Evolutionary conservation across 2,329 filamentous ascomycete genomes (phyloP), one percentile per base, ranked within the genome.

Genomic region (Colletotrichum phormii): DNA sequence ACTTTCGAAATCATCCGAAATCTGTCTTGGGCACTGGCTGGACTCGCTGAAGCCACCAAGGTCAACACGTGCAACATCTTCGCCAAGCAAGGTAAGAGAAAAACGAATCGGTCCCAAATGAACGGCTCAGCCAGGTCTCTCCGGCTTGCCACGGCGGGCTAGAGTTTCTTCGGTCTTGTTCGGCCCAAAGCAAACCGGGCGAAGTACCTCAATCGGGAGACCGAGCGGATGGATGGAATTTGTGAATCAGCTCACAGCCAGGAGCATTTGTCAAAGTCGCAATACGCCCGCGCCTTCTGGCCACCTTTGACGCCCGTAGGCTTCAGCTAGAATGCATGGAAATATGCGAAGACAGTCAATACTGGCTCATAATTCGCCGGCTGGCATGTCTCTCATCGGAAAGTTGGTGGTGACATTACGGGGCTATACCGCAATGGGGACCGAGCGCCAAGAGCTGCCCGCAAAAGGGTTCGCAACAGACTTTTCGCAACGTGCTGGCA

Each of bases 401-500:
- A 42, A 49, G 29, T 53, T 62, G 65, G 24, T 31, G 57, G 26
- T 22, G 33, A 37, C 9, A 31, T n/a, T 46, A 62, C 37, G 58
- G 69, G 69, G 53, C 66, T 72, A 57, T 72, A 60, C 70, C 66
- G 24, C 26, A 64, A 57, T 22, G 31, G 66, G 60, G 31, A 70
- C 70, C 70, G 70, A 72, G 70, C 49, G 70, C 70, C 70, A 72
- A 72, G 70, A 72, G 54, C 29, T 33, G 60, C 26, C 49, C 60
- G 60, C 15, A 11, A 49, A 29, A 51, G 33, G 11, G 35, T 58
- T 61, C 22, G 70, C 65, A 62, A 59, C 66, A 64, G 46, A 72
- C 54, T 70, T 64, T 70, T 63, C 31, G 11, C 70, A 72, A 72
- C 70, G 70, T 72, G 70, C 66, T 51, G 26, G 22, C 37, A 55